Evolutionary conservation across 148 eudicot species (phyloP), one percentile per base, ranked within the genome.

Genomic region (Silene latifolia): DNA sequence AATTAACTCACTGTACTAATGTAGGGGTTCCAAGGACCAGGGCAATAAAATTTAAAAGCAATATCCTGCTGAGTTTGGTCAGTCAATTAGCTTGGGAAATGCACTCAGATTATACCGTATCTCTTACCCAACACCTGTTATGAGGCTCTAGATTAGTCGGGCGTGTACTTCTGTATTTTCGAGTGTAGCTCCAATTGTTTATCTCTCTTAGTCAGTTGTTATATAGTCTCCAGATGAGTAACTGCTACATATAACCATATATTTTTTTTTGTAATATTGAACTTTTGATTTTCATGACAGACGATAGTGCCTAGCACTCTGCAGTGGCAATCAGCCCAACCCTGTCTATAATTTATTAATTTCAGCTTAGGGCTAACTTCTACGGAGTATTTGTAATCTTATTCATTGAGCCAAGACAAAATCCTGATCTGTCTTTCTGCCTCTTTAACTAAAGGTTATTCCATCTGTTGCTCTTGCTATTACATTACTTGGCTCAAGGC

Each of bases 291-390:
- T 65, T 59, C 59, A n/a, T 76, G 66, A 72, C 91, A 95, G 98
- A 87, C 96, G 11, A 85, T 80, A 70, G 92, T 92, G 44, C 98
- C 98, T 18, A 83, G 93, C 78, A 72, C 87, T 72, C 82, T 95
- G 82, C 98, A 95, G 81, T 95, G 82, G 85, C 75, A 66, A 89
- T 90, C 74, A 95, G 93, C 80, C 98, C 96, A 18, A 57, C 78
- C 56, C 89, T 95, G 25, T 82, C 98, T 7, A 75, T 84, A 19
- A 76, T 88, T 69, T 90, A 39, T n/a, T n/a, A n/a, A n/a, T n/a
- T n/a, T n/a, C 48, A 13, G 24, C 57, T 47, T 21, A 32, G 35
- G 24, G 12, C 59, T 44, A 69, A 25, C 42, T 72, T 51, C 25
- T 39, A 39, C 9, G 8, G 44, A 39, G 12, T 32, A 61, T 19